Evolutionary conservation across 2,329 filamentous ascomycete species (phyloP), one percentile per base, ranked within the genome.

Genomic region (Emmonsiellopsis sp.): DNA sequence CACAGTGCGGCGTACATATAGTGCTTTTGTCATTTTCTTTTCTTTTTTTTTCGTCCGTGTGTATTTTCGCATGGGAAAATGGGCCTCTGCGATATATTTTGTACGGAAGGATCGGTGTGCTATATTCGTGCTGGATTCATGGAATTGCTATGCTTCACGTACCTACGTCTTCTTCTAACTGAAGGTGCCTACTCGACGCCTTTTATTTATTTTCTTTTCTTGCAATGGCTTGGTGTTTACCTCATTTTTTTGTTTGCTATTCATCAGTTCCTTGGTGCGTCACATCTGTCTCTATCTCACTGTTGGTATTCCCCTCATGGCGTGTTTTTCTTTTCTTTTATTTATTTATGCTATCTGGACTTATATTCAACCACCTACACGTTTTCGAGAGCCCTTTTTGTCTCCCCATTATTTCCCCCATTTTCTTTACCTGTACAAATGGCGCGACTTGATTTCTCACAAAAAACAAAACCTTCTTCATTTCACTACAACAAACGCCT

Each of bases 141-240:
- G 48, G 48, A 42, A 52, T 58, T 47, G 55, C 50, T 55, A 54
- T 49, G 41, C 16, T 55, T 44, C 52, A 52, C 59, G 42, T 38
- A 38, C 13, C 7, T 30, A 6, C 35, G 31, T 54, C 38, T 54
- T 13, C 26, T 30, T 45, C 45, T n/a, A n/a, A n/a, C 7, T 37
- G 20, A 16, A 10, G 4, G 11, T 11, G 2, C 31, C 8, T 48
- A 13, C 32, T 49, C 3, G 37, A 40, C 15, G 37, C 10, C 38
- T 11, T 51, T 13, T 15, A 16, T 34, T 10, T 32, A 30, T 51
- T 51, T 37, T 45, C 48, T 37, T 37, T 38, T 31, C 31, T 11
- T 41, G 16, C 32, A 49, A 49, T 38, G 32, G 34, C 38, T 38
- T 35, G 46, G 46, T 49, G 32, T 49, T 49, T 30, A 31, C 38